Conservation (phyloP, 116 monocot species). For the Dioscorea cayenensis region DNA sequence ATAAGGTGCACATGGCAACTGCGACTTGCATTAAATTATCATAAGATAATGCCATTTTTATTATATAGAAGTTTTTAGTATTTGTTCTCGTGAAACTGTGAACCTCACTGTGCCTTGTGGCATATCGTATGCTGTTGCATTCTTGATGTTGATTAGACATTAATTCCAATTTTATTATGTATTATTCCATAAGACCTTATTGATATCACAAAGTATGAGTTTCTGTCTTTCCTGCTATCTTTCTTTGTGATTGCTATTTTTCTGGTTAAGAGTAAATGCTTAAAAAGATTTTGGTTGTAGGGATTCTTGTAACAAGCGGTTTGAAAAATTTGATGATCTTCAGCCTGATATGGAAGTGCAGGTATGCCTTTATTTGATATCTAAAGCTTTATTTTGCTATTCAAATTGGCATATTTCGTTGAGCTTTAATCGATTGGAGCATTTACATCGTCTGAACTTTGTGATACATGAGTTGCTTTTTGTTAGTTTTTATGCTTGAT, state of each 20-base stretch:
- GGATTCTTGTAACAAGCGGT: conserved; percentile 19
- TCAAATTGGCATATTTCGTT: neutral
- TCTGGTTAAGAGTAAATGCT: neutral
- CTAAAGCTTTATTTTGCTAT: neutral
- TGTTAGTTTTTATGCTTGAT: no score
- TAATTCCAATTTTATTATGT: neutral
- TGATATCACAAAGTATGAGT: neutral
- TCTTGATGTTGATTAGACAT: neutral
- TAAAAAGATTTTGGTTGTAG: conserved; percentile 21
- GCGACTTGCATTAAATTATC: no score
- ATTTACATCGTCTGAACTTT: no score
- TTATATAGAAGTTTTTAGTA: neutral
- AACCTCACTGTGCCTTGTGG: neutral
- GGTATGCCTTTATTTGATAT: conserved; percentile 24
- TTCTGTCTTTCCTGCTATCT: neutral
- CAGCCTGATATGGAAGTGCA: conserved; percentile 48
- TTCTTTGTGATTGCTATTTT: conserved; percentile 1
- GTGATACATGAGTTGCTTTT: no score
- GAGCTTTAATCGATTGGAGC: neutral
- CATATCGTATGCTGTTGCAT: neutral
- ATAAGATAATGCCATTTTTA: neutral
- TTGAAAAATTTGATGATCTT: conserved; percentile 49
- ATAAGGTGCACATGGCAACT: no score
- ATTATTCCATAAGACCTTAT: no score
- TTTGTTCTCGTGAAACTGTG: neutral